A percentile compares a stretch with the other conserved stretches of the same genome.
These are phyloP conservation scores for Aspergillus ellipticus DNA, from an alignment of 495 filamentous ascomycete species.

Conservation along the genomic window DNA sequence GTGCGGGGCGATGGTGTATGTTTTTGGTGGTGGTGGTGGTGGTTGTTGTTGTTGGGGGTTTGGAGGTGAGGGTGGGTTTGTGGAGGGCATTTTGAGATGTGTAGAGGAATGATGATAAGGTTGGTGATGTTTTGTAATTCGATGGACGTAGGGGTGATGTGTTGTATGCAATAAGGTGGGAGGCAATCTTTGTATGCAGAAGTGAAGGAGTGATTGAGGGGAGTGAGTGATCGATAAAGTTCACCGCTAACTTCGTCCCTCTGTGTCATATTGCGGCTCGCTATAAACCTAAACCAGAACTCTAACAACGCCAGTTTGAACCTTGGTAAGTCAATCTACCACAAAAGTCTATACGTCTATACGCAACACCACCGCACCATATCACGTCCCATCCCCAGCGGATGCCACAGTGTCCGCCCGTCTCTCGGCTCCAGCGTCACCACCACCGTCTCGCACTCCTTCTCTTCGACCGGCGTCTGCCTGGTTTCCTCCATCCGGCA, in stretches of 20 bases:
- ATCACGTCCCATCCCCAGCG: neutral
- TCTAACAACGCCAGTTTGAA: neutral
- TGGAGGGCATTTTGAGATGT: neutral
- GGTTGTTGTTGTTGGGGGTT: neutral
- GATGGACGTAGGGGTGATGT: neutral
- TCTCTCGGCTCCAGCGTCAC: too few relatives aligned
- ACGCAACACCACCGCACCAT: slow-evolving; percentile 1
- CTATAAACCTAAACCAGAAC: too few relatives aligned
- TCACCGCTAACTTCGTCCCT: too few relatives aligned
- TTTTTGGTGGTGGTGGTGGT: neutral
- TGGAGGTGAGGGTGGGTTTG: neutral
- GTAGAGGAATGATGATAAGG: neutral
- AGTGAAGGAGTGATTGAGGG: too few relatives aligned
- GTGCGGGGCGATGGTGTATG: neutral
- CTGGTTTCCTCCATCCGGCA: neutral
- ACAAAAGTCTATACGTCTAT: neutral
- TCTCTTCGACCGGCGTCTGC: neutral
- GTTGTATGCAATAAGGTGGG: neutral
- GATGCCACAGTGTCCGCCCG: neutral
- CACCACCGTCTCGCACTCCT: neutral
- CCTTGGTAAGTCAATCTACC: neutral
- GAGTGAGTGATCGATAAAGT: too few relatives aligned
- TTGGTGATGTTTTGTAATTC: neutral
- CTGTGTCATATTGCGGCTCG: too few relatives aligned
- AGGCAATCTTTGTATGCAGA: too few relatives aligned